Percentiles rank a stretch among this genome's conserved stretches.
phyloP scores from a whole-genome alignment of 768 basidiomycete species.

The Boletus rufocinnamomeus region DNA sequence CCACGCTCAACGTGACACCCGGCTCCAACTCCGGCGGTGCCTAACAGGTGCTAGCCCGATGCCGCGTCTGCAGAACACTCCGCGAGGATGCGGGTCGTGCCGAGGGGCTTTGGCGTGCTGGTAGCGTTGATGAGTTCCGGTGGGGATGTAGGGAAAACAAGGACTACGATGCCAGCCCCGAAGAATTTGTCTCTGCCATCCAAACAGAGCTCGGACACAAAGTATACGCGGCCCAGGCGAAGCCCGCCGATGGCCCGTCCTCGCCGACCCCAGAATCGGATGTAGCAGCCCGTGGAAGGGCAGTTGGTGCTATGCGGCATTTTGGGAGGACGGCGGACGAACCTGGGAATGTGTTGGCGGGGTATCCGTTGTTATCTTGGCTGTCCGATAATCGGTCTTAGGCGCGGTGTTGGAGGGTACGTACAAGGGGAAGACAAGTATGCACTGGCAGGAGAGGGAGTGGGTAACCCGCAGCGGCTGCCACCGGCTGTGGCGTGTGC shows the following conservation, averaged over 20 bases:
- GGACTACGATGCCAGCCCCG: slow-evolving; percentile 53
- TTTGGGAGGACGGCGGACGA: slow-evolving; percentile 44
- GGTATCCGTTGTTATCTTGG: slow-evolving; percentile 73
- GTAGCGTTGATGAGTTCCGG: slow-evolving; percentile 94
- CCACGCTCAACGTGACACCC: neutral
- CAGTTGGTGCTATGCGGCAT: slow-evolving; percentile 65
- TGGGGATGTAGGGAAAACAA: slow-evolving; percentile 79
- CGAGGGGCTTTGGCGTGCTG: slow-evolving; percentile 59
- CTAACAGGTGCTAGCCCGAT: slow-evolving; percentile 20
- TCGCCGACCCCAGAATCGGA: slow-evolving; percentile 86
- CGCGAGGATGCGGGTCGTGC: slow-evolving; percentile 62
- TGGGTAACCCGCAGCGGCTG: slow-evolving; percentile 85
- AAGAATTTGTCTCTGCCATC: slow-evolving; percentile 64
- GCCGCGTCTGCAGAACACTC: slow-evolving; percentile 42
- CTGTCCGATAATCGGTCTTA: slow-evolving; percentile 79
- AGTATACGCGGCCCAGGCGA: slow-evolving; percentile 70
- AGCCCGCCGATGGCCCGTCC: slow-evolving; percentile 80
- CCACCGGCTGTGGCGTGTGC: slow-evolving; percentile 72
- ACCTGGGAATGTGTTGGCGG: slow-evolving; percentile 50
- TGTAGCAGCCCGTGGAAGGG: slow-evolving; percentile 83
- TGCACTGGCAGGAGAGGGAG: slow-evolving; percentile 62
- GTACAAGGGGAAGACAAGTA: slow-evolving; percentile 46
- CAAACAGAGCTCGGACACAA: slow-evolving; percentile 69
- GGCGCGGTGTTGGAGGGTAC: slow-evolving; percentile 55
- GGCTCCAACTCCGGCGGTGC: slow-evolving; percentile 5